Base-by-base conservation (phyloP, 2,329 filamentous ascomycete genomes). In the Aspergillus aculeatinus region DNA sequence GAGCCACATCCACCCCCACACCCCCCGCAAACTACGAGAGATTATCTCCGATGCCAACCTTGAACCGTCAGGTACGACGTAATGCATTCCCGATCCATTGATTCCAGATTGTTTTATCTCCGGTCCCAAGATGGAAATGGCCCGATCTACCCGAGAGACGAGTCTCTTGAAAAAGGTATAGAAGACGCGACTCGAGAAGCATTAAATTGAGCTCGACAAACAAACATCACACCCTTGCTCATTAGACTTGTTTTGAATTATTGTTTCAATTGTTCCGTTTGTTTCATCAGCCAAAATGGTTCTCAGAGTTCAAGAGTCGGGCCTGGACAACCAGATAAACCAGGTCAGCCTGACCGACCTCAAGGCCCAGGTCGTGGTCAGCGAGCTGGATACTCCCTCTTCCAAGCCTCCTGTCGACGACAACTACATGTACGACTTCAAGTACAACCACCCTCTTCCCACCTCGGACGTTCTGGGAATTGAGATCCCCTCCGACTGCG, bases 371-470 rank as follows among this genome's bases (percentile, higher is more conserved):
- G 29, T 14, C 44, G 47, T 31, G 2, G 29, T 49, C 6, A 16
- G 21, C 48, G 35, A 57, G n/a, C 19, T 51, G 33, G 35, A 57
- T 9, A 16, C 7, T 23, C 47, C 19, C 27, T 16, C 31, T 21
- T 3, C 42, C 5, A 59, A 61, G 42, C 42, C 50, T 55, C 74
- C 74, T 0, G 72, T 77, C 12, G 74, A 74, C 4, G 74, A 78
- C 59, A 64, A 77, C 62, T 77, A 70, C 64, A 78, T 77, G 76
- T 78, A 78, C 62, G 75, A 75, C 55, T 78, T 78, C 69, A 75
- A 76, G 63, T 77, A 75, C 67, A 77, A 76, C 52, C 72, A 76
- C 55, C 39, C 55, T n/a, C 72, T 77, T 53, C 74, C 70, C n/a
- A 75, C 63, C 57, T 65, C 65, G 48, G 64, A 70, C 51, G 58